Conservation (phyloP, 768 basidiomycete genomes). For the Termitomyces sp. region DNA sequence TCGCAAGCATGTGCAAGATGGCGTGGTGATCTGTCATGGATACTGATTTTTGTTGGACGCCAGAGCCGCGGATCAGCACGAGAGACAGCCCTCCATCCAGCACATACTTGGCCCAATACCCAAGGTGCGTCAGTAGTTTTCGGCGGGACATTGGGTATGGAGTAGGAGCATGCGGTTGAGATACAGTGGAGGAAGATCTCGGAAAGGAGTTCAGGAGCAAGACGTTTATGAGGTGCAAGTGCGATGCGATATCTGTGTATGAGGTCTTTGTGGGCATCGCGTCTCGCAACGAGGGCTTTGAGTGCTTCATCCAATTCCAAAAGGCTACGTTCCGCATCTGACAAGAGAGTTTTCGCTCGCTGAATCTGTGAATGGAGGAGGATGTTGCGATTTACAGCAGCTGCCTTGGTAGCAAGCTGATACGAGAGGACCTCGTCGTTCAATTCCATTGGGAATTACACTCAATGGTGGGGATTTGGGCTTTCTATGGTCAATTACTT, state of each 20-base stretch:
- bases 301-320: not conserved
- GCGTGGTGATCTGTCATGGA: not conserved
- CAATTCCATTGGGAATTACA: not conserved
- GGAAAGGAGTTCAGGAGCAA: conserved; percentile 6
- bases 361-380: conserved; percentile 2
- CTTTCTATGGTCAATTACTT: not conserved
- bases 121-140: not conserved
- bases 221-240: conserved; percentile 9
- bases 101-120: conserved; percentile 8
- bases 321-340: not conserved
- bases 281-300: not conserved
- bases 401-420: not conserved
- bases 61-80: conserved; percentile 6
- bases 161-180: not conserved
- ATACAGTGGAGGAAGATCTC: conserved; percentile 9
- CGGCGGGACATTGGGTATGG: not conserved
- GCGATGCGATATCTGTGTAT: conserved; percentile 1
- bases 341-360: not conserved
- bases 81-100: conserved; percentile 5
- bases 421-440: not conserved
- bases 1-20: conserved; percentile 1
- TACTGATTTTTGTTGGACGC: not conserved
- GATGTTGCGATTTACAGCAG: not conserved
- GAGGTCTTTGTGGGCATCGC: conserved; percentile 3
- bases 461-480: not conserved